These are phyloP conservation scores for Xylaria sp. DNA, from an alignment of 2,329 filamentous ascomycete species.

Conservation along the genomic window DNA sequence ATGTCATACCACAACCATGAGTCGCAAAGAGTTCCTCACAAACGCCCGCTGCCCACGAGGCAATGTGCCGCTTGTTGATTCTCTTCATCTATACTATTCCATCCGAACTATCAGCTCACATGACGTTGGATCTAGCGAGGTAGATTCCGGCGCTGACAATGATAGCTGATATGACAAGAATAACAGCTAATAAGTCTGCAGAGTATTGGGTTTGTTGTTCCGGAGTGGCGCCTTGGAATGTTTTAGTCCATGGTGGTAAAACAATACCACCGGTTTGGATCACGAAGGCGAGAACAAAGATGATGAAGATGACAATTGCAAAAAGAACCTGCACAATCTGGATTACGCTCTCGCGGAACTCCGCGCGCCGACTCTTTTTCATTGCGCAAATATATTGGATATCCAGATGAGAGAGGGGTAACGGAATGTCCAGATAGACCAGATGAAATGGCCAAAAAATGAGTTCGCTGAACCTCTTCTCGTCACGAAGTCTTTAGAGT, in stretches of 20 bases:
- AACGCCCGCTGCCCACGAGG: not conserved
- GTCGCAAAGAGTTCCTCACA: constrained; percentile 1
- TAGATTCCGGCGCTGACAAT: constrained; percentile 28
- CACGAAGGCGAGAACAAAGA: constrained; percentile 37
- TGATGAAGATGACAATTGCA: constrained; percentile 31
- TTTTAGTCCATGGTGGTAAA: constrained; percentile 35
- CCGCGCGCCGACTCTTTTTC: constrained; percentile 33
- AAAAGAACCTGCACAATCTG: constrained; percentile 35
- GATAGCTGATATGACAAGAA: constrained; percentile 31
- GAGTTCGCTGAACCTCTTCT: not conserved
- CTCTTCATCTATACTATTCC: not conserved
- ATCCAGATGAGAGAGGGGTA: not conserved
- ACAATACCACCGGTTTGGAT: constrained; percentile 32
- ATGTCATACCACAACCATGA: constrained; percentile 28
- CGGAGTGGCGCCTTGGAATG: constrained; percentile 35
- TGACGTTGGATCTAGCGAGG: constrained; percentile 18
- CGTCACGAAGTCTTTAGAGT: not conserved
- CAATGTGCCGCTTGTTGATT: not conserved
- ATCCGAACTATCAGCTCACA: constrained; percentile 4
- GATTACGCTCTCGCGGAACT: constrained; percentile 29
- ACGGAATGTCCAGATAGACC: not conserved
- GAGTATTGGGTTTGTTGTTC: constrained; percentile 27
- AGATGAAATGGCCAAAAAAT: not conserved
- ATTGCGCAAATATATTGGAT: constrained; percentile 18
- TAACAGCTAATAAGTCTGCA: constrained; percentile 27